Conservation (phyloP, 345 rosid species). For the Gossypium arboreum region DNA sequence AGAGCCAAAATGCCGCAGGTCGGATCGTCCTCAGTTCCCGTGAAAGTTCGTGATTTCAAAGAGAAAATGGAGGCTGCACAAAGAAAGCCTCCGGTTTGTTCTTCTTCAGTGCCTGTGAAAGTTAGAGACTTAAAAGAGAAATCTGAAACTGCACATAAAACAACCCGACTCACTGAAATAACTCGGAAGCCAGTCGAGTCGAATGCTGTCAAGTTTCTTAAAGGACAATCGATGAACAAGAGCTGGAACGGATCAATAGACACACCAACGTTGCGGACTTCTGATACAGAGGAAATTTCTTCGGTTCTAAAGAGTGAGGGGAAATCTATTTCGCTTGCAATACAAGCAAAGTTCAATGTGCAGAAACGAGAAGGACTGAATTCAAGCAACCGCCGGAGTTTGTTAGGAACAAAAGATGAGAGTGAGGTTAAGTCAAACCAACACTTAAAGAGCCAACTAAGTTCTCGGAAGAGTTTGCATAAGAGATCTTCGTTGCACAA, state of each 20-base stretch:
- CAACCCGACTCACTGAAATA: conserved; percentile 39
- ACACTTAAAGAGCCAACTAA: conserved; percentile 51
- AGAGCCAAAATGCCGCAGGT: conserved; percentile 44
- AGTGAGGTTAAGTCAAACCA: conserved; percentile 47
- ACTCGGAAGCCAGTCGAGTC: conserved; percentile 45
- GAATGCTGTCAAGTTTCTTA: conserved; percentile 50
- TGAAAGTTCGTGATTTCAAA: conserved; percentile 59
- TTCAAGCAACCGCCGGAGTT: conserved; percentile 33
- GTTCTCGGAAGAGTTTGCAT: conserved; percentile 41
- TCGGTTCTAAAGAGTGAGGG: conserved; percentile 46
- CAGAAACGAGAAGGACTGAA: conserved; percentile 65
- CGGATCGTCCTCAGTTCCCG: conserved; percentile 59
- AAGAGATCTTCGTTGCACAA: conserved; percentile 39
- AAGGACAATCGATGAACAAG: conserved; percentile 57
- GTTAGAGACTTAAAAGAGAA: conserved; percentile 45
- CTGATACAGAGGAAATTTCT: conserved; percentile 44
- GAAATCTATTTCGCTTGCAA: conserved; percentile 77
- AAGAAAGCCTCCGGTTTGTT: conserved; percentile 33
- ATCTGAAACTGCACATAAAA: conserved; percentile 42
- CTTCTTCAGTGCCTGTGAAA: conserved; percentile 36
- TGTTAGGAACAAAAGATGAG: conserved; percentile 42
- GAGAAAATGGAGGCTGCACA: conserved; percentile 66
- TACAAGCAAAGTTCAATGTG: conserved; percentile 79
- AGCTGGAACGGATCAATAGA: conserved; percentile 63
- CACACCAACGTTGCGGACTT: conserved; percentile 30